Evolutionary conservation across 345 rosid species (phyloP), one percentile per base, ranked within the genome.

Genomic region (Populus davidiana): DNA sequence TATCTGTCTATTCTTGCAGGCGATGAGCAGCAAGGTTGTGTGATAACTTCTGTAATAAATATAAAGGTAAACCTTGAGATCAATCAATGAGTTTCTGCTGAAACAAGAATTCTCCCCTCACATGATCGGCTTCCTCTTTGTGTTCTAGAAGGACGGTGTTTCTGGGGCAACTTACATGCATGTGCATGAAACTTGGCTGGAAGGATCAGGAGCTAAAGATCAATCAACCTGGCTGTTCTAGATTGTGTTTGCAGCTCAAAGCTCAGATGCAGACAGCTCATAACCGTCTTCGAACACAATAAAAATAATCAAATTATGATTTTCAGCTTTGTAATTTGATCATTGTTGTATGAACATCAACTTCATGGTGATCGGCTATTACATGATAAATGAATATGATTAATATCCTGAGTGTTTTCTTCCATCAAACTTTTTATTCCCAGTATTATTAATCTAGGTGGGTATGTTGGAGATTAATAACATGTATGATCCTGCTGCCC

Each of bases 101-200:
- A 61, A 63, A 41, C 35, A 67, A 2, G 63, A 39, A 12, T 14
- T 21, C 4, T 23, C 2, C 13, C 43, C 59, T 38, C 67, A 43
- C 25, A 52, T 63, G 31, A 66, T 64, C 20, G 2, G 52, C 52
- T 56, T 82, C 29, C 80, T 86, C 91, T 6, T 0, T 52, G 64
- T 59, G 64, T 9, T 85, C 65, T 85, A 89, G 95, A 89, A 81
- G 76, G 83, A 77, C 18, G 75, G 67, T 12, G 72, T 71, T 71
- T 56, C 67, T 0, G 82, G 84, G 2, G 87, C 90, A n/a, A 86
- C 80, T 59, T 91, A 88, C 75, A 70, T 88, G 87, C 91, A 89
- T 74, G 75, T 94, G 67, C 84, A 91, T 75, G 89, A 92, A 82
- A 91, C 89, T 39, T 94, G 97, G 98, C 79, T 87, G 11, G 89